A percentile compares a stretch with the other conserved stretches of the same genome.
These are phyloP conservation scores for Diplotaxis tenuifolia DNA, from an alignment of 345 rosid genomes.

Conservation along the genomic window DNA sequence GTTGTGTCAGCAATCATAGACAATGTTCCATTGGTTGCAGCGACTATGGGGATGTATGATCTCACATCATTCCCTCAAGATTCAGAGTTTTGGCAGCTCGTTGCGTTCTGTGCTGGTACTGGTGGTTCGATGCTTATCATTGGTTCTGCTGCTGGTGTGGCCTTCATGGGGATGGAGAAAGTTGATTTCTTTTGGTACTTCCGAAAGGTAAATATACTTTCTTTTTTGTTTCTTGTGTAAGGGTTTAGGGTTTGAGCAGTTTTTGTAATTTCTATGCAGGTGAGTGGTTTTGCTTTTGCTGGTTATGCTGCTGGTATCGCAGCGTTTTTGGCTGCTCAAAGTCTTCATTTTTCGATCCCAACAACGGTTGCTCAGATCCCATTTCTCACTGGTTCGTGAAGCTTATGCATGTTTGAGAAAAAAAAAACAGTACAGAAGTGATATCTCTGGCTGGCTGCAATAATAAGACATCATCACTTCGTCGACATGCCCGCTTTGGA, in stretches of 20 bases:
- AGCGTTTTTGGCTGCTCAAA: constrained; percentile 50
- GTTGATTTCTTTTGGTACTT: constrained; percentile 96
- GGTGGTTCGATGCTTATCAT: constrained; percentile 94
- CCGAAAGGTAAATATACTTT: constrained; percentile 55
- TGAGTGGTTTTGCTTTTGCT: constrained; percentile 90
- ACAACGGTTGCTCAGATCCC: constrained; percentile 61
- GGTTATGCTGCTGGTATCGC: constrained; percentile 86
- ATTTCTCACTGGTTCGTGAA: constrained; percentile 56
- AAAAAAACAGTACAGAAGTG: neutral
- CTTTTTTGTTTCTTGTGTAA: neutral
- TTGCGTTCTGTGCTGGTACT: constrained; percentile 93
- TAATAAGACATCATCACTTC: constrained; percentile 19
- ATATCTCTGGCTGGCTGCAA: constrained; percentile 18
- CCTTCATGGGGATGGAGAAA: constrained; percentile 98
- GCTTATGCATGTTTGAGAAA: neutral
- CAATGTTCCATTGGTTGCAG: constrained; percentile 91
- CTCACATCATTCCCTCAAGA: constrained; percentile 78
- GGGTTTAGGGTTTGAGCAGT: neutral
- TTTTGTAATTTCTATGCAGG: constrained; percentile 47
- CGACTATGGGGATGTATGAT: constrained; percentile 97
- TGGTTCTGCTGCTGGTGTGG: constrained; percentile 98
- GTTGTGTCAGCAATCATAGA: constrained; percentile 87
- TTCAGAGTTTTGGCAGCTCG: constrained; percentile 89
- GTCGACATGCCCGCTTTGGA: constrained; percentile 23
- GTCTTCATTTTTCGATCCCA: constrained; percentile 47